These are phyloP conservation scores for Brettanomyces anomalus DNA, from an alignment of 805 yeast species.

Conservation along the genomic window DNA sequence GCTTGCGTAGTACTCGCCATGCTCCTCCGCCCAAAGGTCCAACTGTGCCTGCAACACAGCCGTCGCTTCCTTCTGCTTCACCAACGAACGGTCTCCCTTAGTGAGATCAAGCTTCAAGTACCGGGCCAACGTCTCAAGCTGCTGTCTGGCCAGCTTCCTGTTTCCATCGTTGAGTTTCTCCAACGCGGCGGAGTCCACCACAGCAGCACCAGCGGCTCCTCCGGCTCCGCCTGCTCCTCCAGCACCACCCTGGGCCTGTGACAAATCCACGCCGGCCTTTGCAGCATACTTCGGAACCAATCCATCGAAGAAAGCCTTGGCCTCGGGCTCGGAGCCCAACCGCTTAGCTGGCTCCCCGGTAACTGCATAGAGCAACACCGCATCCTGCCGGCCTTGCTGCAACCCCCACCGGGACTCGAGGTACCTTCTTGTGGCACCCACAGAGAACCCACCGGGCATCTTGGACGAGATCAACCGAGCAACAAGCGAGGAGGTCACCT, in stretches of 20 bases:
- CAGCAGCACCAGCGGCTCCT: conserved; percentile 46
- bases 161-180: conserved; percentile 71
- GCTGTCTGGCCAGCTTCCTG: conserved; percentile 64
- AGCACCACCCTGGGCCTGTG: conserved; percentile 49
- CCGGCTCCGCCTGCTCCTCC: conserved; percentile 65
- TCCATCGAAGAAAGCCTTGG: conserved; percentile 79
- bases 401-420: conserved; percentile 89
- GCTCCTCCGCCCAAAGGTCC: conserved; percentile 82
- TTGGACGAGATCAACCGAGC: conserved; percentile 91
- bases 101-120: conserved; percentile 89
- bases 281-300: conserved; percentile 81
- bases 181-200: conserved; percentile 90
- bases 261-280: conserved; percentile 65
- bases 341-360: conserved; percentile 88
- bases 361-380: conserved; percentile 73
- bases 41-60: conserved; percentile 78
- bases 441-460: conserved; percentile 99
- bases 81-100: conserved; percentile 78
- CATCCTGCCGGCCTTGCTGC: conserved; percentile 89
- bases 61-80: conserved; percentile 80
- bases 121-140: conserved; percentile 87
- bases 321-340: conserved; percentile 79
- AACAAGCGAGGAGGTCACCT: conserved; percentile 81
- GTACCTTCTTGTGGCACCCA: conserved; percentile 86
- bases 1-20: conserved; percentile 88